Evolutionary conservation across 345 rosid genomes (phyloP), one percentile per base, ranked within the genome.

Genomic region (Crucihimalaya himalaica): DNA sequence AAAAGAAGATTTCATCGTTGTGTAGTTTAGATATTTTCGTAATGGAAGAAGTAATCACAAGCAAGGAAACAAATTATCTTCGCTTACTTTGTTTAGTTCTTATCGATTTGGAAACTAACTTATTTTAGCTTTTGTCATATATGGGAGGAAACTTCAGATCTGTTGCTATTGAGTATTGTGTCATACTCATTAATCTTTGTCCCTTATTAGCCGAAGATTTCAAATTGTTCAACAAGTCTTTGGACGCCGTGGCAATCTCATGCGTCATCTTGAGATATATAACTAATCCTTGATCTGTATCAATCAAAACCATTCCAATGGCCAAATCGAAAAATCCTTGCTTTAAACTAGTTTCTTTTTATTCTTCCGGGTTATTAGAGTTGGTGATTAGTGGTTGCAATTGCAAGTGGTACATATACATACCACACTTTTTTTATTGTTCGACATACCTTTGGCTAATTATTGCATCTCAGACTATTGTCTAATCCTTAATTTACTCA

Each of bases 81-180:
- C 1, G 14, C 5, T 25, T n/a, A 0, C 13, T 40, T 65, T 6
- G 27, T 40, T 62, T 74, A n/a, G 45, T 50, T 39, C 37, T 40
- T 58, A 68, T 48, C 37, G 73, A 57, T 75, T 68, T 75, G 51
- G 63, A 53, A 61, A 11, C 10, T 47, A 23, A 40, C 8, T 46
- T 18, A 50, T 25, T 23, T 9, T 47, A 35, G 52, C 52, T 27
- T 57, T 18, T 18, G 23, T 11, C 48, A 2, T 23, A 42, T 54
- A 66, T 65, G 53, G 32, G 7, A 35, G 25, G 63, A 39, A 53
- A 25, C 15, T 25, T 60, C 57, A 68, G 80, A 77, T 77, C 80
- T 70, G 43, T 29, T 51, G 21, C 29, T 60, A 35, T 35, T 35
- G 23, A 29, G 13, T 51, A 42, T 23, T 23, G 2, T 54, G 53